These are phyloP conservation scores for Hypocrella siamensis DNA, from an alignment of 2,329 filamentous ascomycete species.

Conservation along the genomic window DNA sequence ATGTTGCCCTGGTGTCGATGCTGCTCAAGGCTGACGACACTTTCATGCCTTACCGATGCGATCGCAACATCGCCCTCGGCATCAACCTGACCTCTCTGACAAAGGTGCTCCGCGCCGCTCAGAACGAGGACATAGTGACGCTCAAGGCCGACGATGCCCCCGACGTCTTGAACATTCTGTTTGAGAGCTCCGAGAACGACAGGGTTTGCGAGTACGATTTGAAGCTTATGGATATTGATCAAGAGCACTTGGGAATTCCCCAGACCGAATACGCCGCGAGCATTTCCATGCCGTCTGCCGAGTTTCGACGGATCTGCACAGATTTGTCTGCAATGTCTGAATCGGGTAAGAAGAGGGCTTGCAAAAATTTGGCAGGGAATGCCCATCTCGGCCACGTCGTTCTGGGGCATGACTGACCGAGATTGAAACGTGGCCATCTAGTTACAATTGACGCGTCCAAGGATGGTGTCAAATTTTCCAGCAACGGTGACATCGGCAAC, in stretches of 20 bases:
- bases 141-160: conserved; percentile 96
- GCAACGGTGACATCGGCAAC: conserved; percentile 88
- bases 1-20: conserved; percentile 98
- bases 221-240: conserved; percentile 99
- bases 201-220: conserved; percentile 97
- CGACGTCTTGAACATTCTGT: conserved; percentile 87
- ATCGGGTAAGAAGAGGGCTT: conserved; percentile 79
- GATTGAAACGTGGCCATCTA: no score
- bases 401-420: no score
- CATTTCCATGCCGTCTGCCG: conserved; percentile 70
- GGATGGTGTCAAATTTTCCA: conserved; percentile 91
- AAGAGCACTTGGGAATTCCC: conserved; percentile 96
- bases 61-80: conserved; percentile 95
- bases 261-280: conserved; percentile 97
- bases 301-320: conserved; percentile 90
- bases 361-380: no score
- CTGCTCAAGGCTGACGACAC: conserved; percentile 92
- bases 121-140: conserved; percentile 87
- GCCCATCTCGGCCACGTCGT: no score
- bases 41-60: conserved; percentile 92
- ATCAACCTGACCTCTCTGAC: conserved; percentile 94
- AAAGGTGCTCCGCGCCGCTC: conserved; percentile 89
- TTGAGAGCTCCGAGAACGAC: conserved; percentile 80
- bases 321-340: conserved; percentile 88
- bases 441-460: conserved; percentile 94